Evolutionary conservation across 176 grass and related monocot species (phyloP), one percentile per base, ranked within the genome.

Genomic region (Secale cereale): DNA sequence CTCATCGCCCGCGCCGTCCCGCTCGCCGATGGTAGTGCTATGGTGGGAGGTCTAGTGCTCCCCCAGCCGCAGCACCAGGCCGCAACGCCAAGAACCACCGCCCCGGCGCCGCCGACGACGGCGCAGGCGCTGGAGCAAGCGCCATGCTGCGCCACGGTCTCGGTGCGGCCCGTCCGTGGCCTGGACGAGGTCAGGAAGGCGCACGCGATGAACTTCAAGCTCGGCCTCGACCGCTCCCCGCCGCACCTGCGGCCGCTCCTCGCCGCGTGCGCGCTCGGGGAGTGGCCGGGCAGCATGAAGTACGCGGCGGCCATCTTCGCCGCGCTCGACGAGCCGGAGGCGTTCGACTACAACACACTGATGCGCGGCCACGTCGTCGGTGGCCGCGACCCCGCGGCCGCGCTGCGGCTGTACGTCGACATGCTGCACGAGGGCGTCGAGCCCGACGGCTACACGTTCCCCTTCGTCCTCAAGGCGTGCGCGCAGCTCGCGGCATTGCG

Each of bases 341-440:
- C 89, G 14, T 94, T 97, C 88, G 91, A 97, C 70, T 97, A 94
- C 87, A 97, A 97, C 85, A 94, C 88, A 11, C 57, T 97, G 80
- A 94, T 97, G 80, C 86, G 91, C 77, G 94, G 89, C 29, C 59
- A 84, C 62, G 71, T 90, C 63, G 57, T 50, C 5, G 64, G 82
- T 22, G 75, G 29, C 68, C 11, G 66, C 25, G 80, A 94, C 29
- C 88, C 91, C 23, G 63, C 76, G 17, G 84, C 60, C 2, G 87
- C 89, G 10, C 61, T 97, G 67, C 68, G 71, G 13, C 69, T 94
- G 77, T 92, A 89, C 83, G 78, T 74, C 11, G 87, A 84, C 64
- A 94, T 92, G 91, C 32, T 83, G 59, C 45, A 86, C 61, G 52
- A 83, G 3, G 59, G 23, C 74, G 81, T 94, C 15, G 43, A 27